Evolutionary conservation across 345 rosid species (phyloP), one percentile per base, ranked within the genome.

Genomic region (Isatis tinctoria): DNA sequence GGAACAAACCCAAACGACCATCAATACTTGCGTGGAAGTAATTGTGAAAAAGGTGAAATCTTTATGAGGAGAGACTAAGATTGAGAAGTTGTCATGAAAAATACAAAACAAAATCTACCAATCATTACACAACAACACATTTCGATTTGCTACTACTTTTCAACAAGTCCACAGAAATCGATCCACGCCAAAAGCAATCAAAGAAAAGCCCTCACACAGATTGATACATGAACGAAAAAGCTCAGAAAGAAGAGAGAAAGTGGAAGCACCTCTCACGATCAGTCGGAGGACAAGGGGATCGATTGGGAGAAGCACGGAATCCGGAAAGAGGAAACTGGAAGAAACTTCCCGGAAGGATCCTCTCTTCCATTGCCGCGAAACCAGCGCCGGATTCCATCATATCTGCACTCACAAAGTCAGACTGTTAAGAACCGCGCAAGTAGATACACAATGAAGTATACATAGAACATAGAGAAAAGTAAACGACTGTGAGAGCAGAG

Each of bases 321-420:
- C 91, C 97, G 13, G 96, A 80, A 13, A 90, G 92, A 52, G 97
- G 92, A 69, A 77, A 87, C 82, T 91, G 97, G 74, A 89, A 91
- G 90, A 77, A 93, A 78, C 97, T 91, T 63, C 97, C 94, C 0
- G 92, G 85, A 52, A 81, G 81, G 79, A 93, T 91, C 85, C 96
- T 89, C 72, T 91, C 97, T 62, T 87, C 98, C 94, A 93, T 93
- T 82, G 78, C 81, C 41, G 33, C 26, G 0, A 65, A 65, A 37
- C 67, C 80, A 59, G 17, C 58, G 18, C 76, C 68, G 11, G 68
- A 77, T 22, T 77, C 72, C 76, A 71, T 77, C 76, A 72, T 71
- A 5, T 66, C 14, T 39, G 0, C 20, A 57, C 54, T n/a, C n/a
- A n/a, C n/a, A n/a, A n/a, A n/a, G n/a, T n/a, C n/a, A n/a, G n/a